A percentile compares a stretch with the other conserved stretches of the same genome.
Conservation (phyloP, 164 flowering plant species). For the Magnolia sinica region DNA sequence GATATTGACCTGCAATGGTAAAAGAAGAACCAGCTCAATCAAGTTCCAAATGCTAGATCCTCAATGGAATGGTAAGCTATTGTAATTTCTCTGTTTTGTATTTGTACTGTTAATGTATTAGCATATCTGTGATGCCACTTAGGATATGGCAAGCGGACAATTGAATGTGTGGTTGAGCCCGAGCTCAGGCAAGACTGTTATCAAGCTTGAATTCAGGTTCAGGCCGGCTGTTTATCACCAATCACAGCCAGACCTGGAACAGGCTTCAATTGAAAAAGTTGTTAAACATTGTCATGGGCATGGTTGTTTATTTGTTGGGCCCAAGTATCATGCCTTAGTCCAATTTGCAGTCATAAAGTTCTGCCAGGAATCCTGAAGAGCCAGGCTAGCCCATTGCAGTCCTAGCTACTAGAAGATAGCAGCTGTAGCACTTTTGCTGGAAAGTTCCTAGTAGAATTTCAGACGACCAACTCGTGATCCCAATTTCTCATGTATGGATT, state of each 20-base stretch:
- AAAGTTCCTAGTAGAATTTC: neutral
- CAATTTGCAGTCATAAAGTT: neutral
- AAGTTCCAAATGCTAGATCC: constrained; percentile 86
- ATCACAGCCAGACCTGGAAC: neutral
- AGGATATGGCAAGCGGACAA: neutral
- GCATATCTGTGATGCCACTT: neutral
- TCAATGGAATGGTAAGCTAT: constrained; percentile 77
- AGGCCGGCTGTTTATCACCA: neutral
- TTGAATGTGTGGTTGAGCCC: neutral
- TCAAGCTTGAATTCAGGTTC: neutral
- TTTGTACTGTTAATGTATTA: neutral
- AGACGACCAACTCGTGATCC: neutral
- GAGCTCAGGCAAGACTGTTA: neutral
- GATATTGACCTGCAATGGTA: constrained; percentile 89
- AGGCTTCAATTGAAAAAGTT: neutral
- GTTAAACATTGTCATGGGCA: neutral
- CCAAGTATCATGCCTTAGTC: neutral
- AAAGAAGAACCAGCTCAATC: constrained; percentile 86
- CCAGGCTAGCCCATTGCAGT: neutral
- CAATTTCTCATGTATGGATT: neutral
- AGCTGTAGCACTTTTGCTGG: neutral
- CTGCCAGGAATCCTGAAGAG: neutral
- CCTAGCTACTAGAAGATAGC: neutral
- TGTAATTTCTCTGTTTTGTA: neutral
- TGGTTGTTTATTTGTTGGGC: neutral